Evolutionary conservation across 2,329 filamentous ascomycete species (phyloP), one percentile per base, ranked within the genome.

Genomic region (Ophiobolus disseminans): DNA sequence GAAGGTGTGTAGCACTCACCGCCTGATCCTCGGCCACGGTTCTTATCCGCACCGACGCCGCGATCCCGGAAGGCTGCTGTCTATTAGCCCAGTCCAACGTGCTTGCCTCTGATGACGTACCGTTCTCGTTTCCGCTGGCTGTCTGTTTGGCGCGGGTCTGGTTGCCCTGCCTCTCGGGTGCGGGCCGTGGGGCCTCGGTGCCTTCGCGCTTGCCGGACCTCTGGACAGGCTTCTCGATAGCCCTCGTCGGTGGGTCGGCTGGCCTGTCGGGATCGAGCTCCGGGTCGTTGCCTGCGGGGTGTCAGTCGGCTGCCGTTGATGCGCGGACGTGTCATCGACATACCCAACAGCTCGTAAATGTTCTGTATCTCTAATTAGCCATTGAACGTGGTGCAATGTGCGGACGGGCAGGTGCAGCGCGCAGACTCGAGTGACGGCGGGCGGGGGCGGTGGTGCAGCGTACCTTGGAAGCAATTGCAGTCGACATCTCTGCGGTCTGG

Each of bases 331-430:
- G 46, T 46, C 42, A 25, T 43, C 30, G 40, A 63, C 73, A 63
- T 96, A 97, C 94, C 93, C 85, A 99, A 91, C 82, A 96, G 88
- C 85, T 94, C 93, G 85, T 90, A 97, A 74, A 90, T 87, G 85
- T 99, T 99, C 94, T 97, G 63, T 40, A 48, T 53, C 45, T 38
- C 38, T 53, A 53, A 65, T 81, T 65, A 82, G 77, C 58, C 45
- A 38, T 49, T 45, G 30, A 13, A 36, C 31, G 32, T 30, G 42
- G 40, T 42, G 25, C 35, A 32, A 41, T 17, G 34, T 28, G 32
- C 26, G 8, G 19, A 9, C 16, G 13, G 31, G 10, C 20, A 25
- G 16, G 10, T 47, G 50, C 43, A 48, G 31, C 41, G 31, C 28
- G 37, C 46, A 50, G 55, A 52, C 50, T 46, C 42, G 50, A 45